Base-by-base conservation (phyloP, 1,284 basidiomycete species). In the Hemileia vastatrix region DNA sequence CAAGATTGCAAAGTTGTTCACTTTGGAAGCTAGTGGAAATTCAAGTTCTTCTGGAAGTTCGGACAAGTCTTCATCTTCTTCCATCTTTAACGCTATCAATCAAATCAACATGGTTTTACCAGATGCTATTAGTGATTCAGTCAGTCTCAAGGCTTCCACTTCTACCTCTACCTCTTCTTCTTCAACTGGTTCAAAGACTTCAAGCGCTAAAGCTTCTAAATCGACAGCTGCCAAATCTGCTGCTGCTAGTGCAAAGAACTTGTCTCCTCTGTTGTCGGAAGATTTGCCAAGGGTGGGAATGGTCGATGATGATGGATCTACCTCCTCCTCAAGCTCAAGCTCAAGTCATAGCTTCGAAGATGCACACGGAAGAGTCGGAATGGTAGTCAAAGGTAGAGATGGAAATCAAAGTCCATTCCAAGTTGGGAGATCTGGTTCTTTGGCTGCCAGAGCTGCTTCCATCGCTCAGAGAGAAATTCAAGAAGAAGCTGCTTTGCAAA, bases 231-330 rank as follows among this genome's bases (percentile, higher is more conserved):
- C 36, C 36, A 56, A 56, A 48, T 19, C 54, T 13, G 44, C 49
- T 27, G 27, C 27, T 27, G 15, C 36, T 40, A 15, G 11, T 11
- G 11, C 36, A 13, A 44, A 24, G 40, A 18, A 21, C 50, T 24
- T 18, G 9, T n/a, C 24, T 27, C 11, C 27, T 23, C n/a, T n/a
- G 33, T 8, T 33, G 5, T 31, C 36, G 8, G 15, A 33, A 66
- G 65, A 4, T 69, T 65, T 47, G 64, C 62, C 4, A 60, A 27
- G 27, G 27, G 27, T 27, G 27, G 27, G 27, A 27, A 27, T 27
- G 27, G 27, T 27, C 27, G 27, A 27, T 27, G 27, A 27, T 27
- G 27, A 27, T 27, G 50, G 24, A 65, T 61, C 6, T 64, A 66
- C 21, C 64, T 50, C 55, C 24, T 45, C n/a, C 11, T 15, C 45